Evolutionary conservation across 2,329 filamentous ascomycete species (phyloP).

Genomic region (Elsinoe ampelina): DNA sequence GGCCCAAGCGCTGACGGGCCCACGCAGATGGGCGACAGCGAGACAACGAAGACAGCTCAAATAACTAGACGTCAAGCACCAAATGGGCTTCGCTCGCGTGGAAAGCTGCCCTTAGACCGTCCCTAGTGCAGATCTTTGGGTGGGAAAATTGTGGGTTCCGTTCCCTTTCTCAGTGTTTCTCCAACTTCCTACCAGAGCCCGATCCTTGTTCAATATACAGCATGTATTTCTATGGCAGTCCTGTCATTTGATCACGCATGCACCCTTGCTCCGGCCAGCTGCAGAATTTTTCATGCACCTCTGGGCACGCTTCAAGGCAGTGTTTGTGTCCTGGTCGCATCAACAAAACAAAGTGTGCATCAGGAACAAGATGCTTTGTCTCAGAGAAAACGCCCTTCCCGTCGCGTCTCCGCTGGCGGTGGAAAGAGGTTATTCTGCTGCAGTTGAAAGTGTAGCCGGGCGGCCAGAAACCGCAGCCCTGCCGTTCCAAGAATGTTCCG

Average conservation of each 20-base stretch:
- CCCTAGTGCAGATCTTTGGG: background rate
- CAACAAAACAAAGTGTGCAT: conserved; percentile 8
- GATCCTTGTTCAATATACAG: background rate
- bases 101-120: background rate
- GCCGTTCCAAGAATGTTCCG: background rate
- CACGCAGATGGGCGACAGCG: too few species aligned
- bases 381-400: background rate
- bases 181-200: background rate
- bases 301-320: background rate
- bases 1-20: background rate
- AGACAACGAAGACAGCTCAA: too few species aligned
- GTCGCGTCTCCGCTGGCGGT: background rate
- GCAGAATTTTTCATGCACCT: background rate
- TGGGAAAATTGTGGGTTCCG: conserved; percentile 1
- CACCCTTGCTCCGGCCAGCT: background rate
- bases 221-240: background rate
- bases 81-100: conserved; percentile 1
- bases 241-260: background rate
- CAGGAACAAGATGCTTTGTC: conserved; percentile 6
- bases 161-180: background rate
- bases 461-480: background rate
- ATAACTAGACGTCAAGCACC: background rate
- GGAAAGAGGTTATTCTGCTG: background rate
- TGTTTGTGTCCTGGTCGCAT: background rate
- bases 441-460: conserved; percentile 3